phyloP scores from a whole-genome alignment of 2,329 filamentous ascomycete species.

The Fusarium proliferatum region DNA sequence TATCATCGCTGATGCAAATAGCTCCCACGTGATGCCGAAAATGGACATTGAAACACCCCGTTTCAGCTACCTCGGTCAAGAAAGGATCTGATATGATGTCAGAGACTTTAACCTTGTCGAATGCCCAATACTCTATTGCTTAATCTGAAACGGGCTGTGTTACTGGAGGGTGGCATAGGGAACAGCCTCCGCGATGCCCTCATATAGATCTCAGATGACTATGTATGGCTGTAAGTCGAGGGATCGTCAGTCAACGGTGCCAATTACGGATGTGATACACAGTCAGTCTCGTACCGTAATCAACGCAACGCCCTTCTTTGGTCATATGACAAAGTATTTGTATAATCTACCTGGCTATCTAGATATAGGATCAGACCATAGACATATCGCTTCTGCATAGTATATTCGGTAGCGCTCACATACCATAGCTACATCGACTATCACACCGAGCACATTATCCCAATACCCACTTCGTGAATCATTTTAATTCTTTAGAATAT shows the following conservation, averaged over 20 bases:
- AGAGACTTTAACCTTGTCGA: slow-evolving; percentile 4
- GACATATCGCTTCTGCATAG: neutral
- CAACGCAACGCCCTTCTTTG: neutral
- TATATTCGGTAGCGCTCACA: neutral
- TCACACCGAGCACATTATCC: neutral
- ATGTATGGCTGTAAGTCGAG: neutral
- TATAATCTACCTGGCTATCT: neutral
- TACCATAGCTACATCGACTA: too few species aligned
- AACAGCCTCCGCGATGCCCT: neutral
- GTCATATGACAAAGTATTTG: neutral
- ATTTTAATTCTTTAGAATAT: neutral
- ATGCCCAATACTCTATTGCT: neutral
- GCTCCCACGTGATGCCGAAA: slow-evolving; percentile 22
- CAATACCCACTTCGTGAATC: neutral
- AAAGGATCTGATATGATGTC: slow-evolving; percentile 24
- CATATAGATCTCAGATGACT: slow-evolving; percentile 13
- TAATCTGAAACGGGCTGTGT: slow-evolving; percentile 14
- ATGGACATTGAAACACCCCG: neutral
- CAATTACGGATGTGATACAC: neutral
- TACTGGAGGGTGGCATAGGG: neutral
- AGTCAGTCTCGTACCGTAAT: neutral
- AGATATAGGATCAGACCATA: neutral
- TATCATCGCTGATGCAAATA: neutral
- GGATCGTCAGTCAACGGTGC: slow-evolving; percentile 11
- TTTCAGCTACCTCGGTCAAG: slow-evolving; percentile 7